Evolutionary conservation across 2,329 filamentous ascomycete genomes (phyloP), one percentile per base, ranked within the genome.

Genomic region (Cercospora brassicicola): DNA sequence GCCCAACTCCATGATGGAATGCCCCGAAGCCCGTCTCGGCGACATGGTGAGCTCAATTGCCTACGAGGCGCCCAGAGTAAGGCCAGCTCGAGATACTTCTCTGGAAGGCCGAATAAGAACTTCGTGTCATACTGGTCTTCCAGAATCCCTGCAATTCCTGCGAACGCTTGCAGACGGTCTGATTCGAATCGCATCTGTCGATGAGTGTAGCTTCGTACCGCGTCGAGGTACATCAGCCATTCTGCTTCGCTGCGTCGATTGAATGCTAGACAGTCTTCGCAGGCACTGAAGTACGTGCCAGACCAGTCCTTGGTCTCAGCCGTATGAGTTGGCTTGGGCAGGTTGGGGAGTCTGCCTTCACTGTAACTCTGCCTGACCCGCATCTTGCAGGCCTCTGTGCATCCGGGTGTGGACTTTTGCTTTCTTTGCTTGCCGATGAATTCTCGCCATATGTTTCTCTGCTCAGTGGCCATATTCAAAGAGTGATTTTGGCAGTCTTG

Each of bases 391-490:
- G 48, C 13, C 11, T 55, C 23, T 28, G 48, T 26, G 8, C 48
- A 55, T n/a, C 15, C 48, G 11, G 5, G 15, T n/a, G 10, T n/a
- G 2, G 23, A 55, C 6, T 9, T 55, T 28, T 55, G 48, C 48
- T 28, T 55, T 55, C 48, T 55, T 55, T 55, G 48, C 48, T 30
- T 55, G 48, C 48, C 48, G 26, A 55, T 55, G 48, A 55, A 55
- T 28, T 55, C 48, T 26, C 48, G 11, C 48, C 48, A 55, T 28
- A 55, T 30, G 13, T 55, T 55, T 55, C 48, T 55, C 23, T 55
- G 48, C 7, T 55, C 48, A 13, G 48, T 55, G n/a, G 48, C 48
- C 23, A 55, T 28, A 30, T 55, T 55, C 23, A 55, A 28, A 28
- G 48, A 55, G 48, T 55, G 48, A 13, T 55, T 55, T 28, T 13